These are phyloP conservation scores for Lepidium didymum DNA, from an alignment of 345 rosid species.

Conservation along the genomic window DNA sequence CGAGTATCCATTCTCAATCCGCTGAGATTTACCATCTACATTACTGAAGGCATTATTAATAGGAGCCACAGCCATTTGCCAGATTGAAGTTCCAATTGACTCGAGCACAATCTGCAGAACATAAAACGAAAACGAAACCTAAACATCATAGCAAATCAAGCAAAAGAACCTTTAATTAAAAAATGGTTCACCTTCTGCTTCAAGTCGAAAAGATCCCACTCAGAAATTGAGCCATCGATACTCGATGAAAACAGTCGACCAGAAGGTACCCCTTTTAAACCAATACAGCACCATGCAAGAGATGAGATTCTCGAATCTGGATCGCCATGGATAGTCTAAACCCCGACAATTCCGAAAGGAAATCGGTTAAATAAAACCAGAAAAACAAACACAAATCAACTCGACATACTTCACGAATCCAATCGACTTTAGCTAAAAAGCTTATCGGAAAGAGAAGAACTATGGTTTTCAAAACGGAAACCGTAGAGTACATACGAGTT, in stretches of 20 bases:
- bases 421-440: slow-evolving; percentile 6
- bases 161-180: neutral
- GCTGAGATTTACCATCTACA: slow-evolving; percentile 23
- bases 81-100: slow-evolving; percentile 70
- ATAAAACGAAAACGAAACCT: neutral
- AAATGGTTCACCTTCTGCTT: slow-evolving; percentile 51
- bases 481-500: slow-evolving; percentile 63
- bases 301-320: slow-evolving; percentile 72
- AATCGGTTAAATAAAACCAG: slow-evolving; percentile 2
- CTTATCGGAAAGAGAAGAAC: slow-evolving; percentile 8
- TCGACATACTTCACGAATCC: slow-evolving; percentile 23
- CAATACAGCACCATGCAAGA: slow-evolving; percentile 65
- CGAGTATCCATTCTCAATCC: slow-evolving; percentile 44
- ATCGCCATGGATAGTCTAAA: slow-evolving; percentile 77
- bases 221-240: slow-evolving; percentile 76
- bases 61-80: slow-evolving; percentile 89
- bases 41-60: neutral
- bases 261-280: slow-evolving; percentile 44
- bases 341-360: slow-evolving; percentile 1
- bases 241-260: slow-evolving; percentile 81
- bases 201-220: slow-evolving; percentile 84
- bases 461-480: neutral
- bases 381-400: slow-evolving; percentile 25
- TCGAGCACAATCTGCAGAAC: slow-evolving; percentile 61
- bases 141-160: neutral